Evolutionary conservation across 768 basidiomycete genomes (phyloP), one percentile per base, ranked within the genome.

Genomic region (Boletus huronensis): DNA sequence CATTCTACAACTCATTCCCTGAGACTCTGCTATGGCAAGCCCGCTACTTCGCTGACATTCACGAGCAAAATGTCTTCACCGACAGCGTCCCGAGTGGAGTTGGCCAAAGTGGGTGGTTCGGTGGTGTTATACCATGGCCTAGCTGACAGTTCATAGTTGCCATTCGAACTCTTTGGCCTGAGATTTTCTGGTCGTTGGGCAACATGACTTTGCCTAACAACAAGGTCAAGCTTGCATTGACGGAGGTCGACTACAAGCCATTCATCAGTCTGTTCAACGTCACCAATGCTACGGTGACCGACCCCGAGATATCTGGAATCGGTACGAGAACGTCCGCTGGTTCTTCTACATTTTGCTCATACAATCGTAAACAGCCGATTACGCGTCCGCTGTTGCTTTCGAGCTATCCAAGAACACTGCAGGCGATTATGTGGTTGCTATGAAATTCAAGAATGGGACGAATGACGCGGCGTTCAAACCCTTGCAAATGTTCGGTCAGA

Each of bases 231-330:
- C 76, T 94, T 68, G 78, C 85, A 64, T 71, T 92, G 62, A 79
- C 88, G 57, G 82, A 87, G 72, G 82, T 86, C 10, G 88, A 90
- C 57, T 93, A 93, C 75, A 91, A 93, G 72, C 85, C 91, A 11
- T 90, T 94, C 78, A 85, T 93, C 65, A 90, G 88, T 32, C 73
- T 94, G 67, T 88, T 95, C 79, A 82, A 84, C 60, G 82, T 88
- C 66, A 85, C 88, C 17, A 88, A 87, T 50, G 75, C 85, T 53
- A 69, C 76, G 34, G 69, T 79, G 51, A 75, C 79, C n/a, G 75
- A 82, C 64, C 86, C 87, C 1, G 80, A 86, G 54, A 68, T 85
- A 54, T 68, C 74, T 50, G 88, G 80, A 45, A 81, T 90, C 54
- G 82, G 87, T 89, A 60, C 65, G 86, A 32, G 77, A 34, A 29